Evolutionary conservation across 1,284 basidiomycete genomes (phyloP), one percentile per base, ranked within the genome.

Genomic region (Cutaneotrichosporon cutaneum): DNA sequence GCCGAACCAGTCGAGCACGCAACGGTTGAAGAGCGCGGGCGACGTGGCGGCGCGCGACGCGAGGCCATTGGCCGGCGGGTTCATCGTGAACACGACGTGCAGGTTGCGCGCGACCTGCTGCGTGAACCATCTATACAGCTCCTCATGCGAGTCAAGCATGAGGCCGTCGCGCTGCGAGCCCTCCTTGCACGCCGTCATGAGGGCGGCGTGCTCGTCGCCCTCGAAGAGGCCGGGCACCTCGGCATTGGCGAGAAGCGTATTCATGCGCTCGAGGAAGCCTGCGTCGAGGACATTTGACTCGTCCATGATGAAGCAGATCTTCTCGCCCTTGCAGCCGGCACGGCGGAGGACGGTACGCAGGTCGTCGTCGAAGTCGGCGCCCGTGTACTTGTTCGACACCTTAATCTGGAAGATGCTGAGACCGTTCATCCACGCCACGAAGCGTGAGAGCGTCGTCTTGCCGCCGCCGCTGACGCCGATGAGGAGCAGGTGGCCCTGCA

Each of bases 301-400:
- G 78, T 99, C 96, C 94, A 99, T 98, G 80, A 99, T 98, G 84
- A 99, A 99, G 76, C 94, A 98, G 45, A 99, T 90, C 81, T 98
- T 98, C 80, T 99, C 96, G 69, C 93, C 94, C 76, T 98, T 98
- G 82, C 94, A 96, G 7, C 96, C 97, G 0, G 95, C 85, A 30
- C 96, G 88, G 42, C 94, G 89, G 33, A 99, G 86, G 2, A 99
- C 92, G 0, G 88, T 90, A 32, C 96, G 87, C 52, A 99, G 83
- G 75, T 99, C 96, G 67, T 99, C 95, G 71, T 99, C 96, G 72
- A 99, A 99, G 79, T 99, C 94, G 30, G 94, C 94, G 24, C 92
- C 94, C 0, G 92, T 96, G 78, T 99, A 99, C 78, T 93, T 94
- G 83, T 98, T 98, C 24, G 94, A 96, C 3, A 97, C 94, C 75